Conservation (phyloP, 1,139 yeast genomes). For the Sugiyamaella pinicola region DNA sequence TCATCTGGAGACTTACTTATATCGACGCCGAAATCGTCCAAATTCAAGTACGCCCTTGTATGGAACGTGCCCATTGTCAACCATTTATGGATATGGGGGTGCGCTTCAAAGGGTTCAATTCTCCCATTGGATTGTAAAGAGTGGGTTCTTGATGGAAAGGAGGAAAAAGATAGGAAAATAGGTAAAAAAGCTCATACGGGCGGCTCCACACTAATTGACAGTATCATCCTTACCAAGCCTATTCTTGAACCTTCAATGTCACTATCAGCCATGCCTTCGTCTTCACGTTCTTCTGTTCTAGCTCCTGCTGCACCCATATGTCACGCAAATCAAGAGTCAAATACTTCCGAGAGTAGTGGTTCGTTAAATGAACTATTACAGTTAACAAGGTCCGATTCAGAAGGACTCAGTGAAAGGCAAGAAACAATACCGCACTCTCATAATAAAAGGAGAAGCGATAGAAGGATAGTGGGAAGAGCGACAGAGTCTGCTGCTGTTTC, state of each 20-base stretch:
- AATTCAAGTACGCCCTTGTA: conserved; percentile 53
- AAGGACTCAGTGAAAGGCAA: conserved; percentile 6
- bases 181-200: conserved; percentile 2
- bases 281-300: too few relatives aligned
- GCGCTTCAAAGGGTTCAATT: conserved; percentile 37
- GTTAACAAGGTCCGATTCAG: conserved; percentile 12
- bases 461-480: conserved; percentile 27
- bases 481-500: conserved; percentile 16
- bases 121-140: conserved; percentile 39
- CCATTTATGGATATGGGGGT: conserved; percentile 55
- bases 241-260: neutral
- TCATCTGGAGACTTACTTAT: conserved; percentile 63
- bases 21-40: conserved; percentile 53
- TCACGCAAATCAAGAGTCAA: neutral
- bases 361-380: conserved; percentile 11
- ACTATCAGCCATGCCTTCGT: conserved; percentile 5
- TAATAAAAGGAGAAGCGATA: conserved; percentile 10
- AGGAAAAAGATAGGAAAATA: conserved; percentile 11
- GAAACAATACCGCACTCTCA: neutral
- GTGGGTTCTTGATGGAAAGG: conserved; percentile 49
- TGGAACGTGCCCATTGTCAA: conserved; percentile 62
- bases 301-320: too few relatives aligned
- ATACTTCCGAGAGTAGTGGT: neutral
- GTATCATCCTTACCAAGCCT: neutral
- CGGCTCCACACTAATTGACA: too few relatives aligned